phyloP scores from a whole-genome alignment of 495 filamentous ascomycete species.

The Neurospora discreta region DNA sequence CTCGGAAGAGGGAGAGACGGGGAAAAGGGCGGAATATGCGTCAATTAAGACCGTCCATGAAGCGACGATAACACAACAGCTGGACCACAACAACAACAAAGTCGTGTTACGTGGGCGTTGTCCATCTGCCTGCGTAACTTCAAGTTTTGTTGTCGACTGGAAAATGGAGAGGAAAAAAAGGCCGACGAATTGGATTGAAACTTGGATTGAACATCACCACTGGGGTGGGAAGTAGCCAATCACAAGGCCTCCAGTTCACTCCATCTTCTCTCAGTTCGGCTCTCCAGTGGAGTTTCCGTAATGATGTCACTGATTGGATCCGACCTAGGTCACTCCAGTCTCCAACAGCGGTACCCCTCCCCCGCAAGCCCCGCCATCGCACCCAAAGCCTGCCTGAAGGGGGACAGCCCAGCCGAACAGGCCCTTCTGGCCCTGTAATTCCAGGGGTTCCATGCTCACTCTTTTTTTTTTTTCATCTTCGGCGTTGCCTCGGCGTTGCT shows the following conservation, averaged over 20 bases:
- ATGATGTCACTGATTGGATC: not conserved
- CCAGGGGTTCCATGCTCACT: not conserved
- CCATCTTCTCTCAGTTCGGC: not conserved
- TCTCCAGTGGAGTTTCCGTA: not conserved
- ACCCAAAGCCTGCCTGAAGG: not conserved
- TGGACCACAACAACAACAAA: not conserved
- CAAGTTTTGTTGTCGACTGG: not conserved
- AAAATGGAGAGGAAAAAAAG: not conserved
- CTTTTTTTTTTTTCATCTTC: not conserved
- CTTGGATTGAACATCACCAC: not conserved
- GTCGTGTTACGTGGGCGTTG: not conserved
- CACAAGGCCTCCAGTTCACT: not conserved
- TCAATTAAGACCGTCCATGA: not conserved
- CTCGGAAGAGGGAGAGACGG: not conserved
- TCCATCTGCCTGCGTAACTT: not conserved
- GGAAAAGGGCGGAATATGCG: not conserved
- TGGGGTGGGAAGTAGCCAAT: not conserved
- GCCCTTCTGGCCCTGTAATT: not conserved
- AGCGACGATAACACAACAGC: not conserved
- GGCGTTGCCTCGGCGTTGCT: not conserved
- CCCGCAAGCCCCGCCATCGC: not conserved
- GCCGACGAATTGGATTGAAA: not conserved
- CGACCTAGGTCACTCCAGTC: too few relatives aligned
- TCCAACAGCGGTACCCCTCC: not conserved
- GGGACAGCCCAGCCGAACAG: too few relatives aligned